These are phyloP conservation scores for Saccharomycopsis schoenii DNA, from an alignment of 805 yeast genomes.

Conservation along the genomic window DNA sequence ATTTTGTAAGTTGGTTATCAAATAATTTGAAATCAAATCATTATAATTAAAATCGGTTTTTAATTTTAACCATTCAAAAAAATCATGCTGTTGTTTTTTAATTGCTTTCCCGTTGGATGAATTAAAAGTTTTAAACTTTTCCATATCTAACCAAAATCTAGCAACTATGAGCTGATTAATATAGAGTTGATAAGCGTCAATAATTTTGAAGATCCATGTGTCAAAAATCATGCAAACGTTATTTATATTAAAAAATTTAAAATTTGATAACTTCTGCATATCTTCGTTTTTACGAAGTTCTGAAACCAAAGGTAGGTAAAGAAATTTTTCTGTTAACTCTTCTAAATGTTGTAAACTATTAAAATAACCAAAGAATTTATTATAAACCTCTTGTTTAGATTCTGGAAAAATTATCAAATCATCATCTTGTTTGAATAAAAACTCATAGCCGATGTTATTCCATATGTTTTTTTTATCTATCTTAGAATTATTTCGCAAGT, in stretches of 20 bases:
- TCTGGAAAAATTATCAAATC: conserved; percentile 16
- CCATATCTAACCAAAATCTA: conserved; percentile 19
- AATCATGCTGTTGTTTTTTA: conserved; percentile 5
- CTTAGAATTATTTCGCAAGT: conserved; percentile 10
- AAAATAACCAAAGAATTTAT: conserved; percentile 18
- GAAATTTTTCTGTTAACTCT: conserved; percentile 13
- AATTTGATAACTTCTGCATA: background rate
- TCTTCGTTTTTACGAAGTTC: conserved; percentile 12
- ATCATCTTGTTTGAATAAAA: conserved; percentile 13
- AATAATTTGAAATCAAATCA: conserved; percentile 14
- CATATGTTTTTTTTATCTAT: conserved; percentile 17
- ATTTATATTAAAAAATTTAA: conserved; percentile 12
- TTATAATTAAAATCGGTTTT: conserved; percentile 15
- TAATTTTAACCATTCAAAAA: conserved; percentile 17
- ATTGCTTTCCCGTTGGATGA: background rate
- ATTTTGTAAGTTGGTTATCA: conserved; percentile 14
- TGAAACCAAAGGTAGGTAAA: conserved; percentile 12
- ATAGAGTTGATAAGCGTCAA: conserved; percentile 16
- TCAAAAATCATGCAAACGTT: conserved; percentile 16
- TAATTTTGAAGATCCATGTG: conserved; percentile 17
- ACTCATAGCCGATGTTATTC: conserved; percentile 19
- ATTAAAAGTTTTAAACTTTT: conserved; percentile 10
- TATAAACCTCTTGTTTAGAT: conserved; percentile 18
- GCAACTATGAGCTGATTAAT: conserved; percentile 18
- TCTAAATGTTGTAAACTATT: conserved; percentile 16